Conservation (phyloP, 2,329 filamentous ascomycete genomes). For the Alternaria panax region DNA sequence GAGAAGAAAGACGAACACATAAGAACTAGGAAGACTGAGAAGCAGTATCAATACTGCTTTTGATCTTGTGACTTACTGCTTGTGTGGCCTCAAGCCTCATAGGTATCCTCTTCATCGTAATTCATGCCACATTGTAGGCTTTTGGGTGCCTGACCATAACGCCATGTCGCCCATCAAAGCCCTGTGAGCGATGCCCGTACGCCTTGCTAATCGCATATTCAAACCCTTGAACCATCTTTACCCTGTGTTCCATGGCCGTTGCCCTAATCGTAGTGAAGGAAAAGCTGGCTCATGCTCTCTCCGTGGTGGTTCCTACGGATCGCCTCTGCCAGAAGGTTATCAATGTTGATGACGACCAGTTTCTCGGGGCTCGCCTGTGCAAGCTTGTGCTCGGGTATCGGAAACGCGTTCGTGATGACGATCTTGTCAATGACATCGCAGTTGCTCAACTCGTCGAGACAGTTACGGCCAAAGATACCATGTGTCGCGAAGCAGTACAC, state of each 20-base stretch:
- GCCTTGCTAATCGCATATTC: constrained; percentile 17
- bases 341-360: constrained; percentile 87
- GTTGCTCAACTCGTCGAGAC: constrained; percentile 85
- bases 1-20: background rate
- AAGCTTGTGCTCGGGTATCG: constrained; percentile 78
- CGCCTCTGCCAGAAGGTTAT: constrained; percentile 85
- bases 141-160: constrained; percentile 6
- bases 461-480: constrained; percentile 89
- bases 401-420: constrained; percentile 96
- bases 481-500: constrained; percentile 99
- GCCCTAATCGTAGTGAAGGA: constrained; percentile 53
- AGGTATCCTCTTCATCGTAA: constrained; percentile 1
- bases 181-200: constrained; percentile 7
- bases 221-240: background rate
- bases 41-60: constrained; percentile 1
- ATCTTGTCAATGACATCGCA: constrained; percentile 95
- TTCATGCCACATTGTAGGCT: constrained; percentile 7
- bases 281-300: constrained; percentile 72
- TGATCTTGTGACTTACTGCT: constrained; percentile 8
- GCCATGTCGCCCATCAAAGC: constrained; percentile 2
- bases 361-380: constrained; percentile 71
- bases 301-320: constrained; percentile 97
- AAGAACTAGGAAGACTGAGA: background rate
- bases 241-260: background rate
- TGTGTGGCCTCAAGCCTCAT: background rate